Evolutionary conservation across 2,329 filamentous ascomycete species (phyloP).

Genomic region (Colletotrichum destructivum): DNA sequence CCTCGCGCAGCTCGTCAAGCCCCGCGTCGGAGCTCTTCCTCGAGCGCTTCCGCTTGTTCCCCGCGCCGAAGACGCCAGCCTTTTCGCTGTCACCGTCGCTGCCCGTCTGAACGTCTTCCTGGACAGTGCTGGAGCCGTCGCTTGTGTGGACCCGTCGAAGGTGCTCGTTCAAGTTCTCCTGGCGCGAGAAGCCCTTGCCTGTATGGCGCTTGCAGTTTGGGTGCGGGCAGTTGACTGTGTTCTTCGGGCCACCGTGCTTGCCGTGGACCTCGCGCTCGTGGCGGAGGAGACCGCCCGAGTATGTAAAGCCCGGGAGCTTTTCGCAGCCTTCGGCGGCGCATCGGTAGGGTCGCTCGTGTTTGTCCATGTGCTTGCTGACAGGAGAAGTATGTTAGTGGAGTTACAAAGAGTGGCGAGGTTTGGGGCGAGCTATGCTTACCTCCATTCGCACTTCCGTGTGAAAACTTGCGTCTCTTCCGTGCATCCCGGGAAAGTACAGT

Average conservation of each 20-base stretch:
- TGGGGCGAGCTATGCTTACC: conserved; percentile 71
- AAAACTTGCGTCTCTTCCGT: conserved; percentile 77
- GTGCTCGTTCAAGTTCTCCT: conserved; percentile 96
- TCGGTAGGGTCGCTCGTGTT: conserved; percentile 94
- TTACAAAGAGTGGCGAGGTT: background rate
- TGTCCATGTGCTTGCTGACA: conserved; percentile 95
- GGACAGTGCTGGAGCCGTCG: conserved; percentile 55
- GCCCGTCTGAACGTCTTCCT: conserved; percentile 54
- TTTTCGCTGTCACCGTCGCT: conserved; percentile 65
- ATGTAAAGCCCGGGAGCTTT: conserved; percentile 94
- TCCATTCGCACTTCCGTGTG: conserved; percentile 92
- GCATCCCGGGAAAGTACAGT: conserved; percentile 81
- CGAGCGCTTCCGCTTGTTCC: conserved; percentile 65
- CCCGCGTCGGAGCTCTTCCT: conserved; percentile 54
- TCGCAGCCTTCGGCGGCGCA: conserved; percentile 88
- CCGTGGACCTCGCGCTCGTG: conserved; percentile 96
- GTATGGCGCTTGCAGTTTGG: conserved; percentile 89
- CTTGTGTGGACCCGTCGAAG: conserved; percentile 87
- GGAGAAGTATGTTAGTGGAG: conserved; percentile 45
- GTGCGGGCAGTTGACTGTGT: conserved; percentile 89
- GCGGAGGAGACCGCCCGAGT: conserved; percentile 88
- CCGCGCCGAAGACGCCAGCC: conserved; percentile 48
- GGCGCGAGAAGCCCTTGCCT: conserved; percentile 91
- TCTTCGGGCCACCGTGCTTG: conserved; percentile 90
- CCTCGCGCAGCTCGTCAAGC: conserved; percentile 71